Conservation (phyloP, 2,329 filamentous ascomycete genomes). For the Moelleriella libera region DNA sequence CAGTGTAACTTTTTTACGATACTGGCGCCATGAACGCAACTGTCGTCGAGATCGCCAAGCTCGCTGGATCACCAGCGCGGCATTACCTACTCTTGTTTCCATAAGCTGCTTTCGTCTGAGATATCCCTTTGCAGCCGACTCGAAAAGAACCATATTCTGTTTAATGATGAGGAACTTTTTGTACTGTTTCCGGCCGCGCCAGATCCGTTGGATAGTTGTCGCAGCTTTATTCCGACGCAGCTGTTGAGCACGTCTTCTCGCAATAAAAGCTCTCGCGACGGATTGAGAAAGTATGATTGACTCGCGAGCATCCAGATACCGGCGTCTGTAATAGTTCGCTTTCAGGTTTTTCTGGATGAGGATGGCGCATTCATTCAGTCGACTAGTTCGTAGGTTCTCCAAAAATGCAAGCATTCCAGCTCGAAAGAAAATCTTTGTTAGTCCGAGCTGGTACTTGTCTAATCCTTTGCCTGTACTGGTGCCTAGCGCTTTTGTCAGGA, state of each 20-base stretch:
- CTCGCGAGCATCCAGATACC: constrained; percentile 75
- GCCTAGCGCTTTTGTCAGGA: constrained; percentile 76
- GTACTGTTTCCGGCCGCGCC: constrained; percentile 83
- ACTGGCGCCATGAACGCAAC: constrained; percentile 69
- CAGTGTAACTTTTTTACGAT: constrained; percentile 77
- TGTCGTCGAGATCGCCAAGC: constrained; percentile 74
- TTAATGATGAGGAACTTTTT: constrained; percentile 67
- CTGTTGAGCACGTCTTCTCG: constrained; percentile 65
- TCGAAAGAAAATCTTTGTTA: constrained; percentile 99
- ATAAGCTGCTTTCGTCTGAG: constrained; percentile 82
- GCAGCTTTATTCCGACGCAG: constrained; percentile 73
- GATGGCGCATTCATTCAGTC: constrained; percentile 84
- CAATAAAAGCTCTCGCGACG: constrained; percentile 60
- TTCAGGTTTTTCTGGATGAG: constrained; percentile 98
- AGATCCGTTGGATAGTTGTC: constrained; percentile 88
- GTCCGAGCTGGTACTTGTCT: constrained; percentile 93
- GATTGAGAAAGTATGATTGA: constrained; percentile 73
- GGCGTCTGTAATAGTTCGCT: constrained; percentile 87
- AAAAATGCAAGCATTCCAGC: constrained; percentile 97
- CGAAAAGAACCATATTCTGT: constrained; percentile 73
- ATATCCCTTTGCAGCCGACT: constrained; percentile 85
- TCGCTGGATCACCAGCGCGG: constrained; percentile 79
- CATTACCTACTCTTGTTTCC: constrained; percentile 87
- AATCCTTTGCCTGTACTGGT: constrained; percentile 57
- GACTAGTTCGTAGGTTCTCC: constrained; percentile 80